Evolutionary conservation across 2,329 filamentous ascomycete genomes (phyloP), one percentile per base, ranked within the genome.

Genomic region (Emmonsiellopsis sp.): DNA sequence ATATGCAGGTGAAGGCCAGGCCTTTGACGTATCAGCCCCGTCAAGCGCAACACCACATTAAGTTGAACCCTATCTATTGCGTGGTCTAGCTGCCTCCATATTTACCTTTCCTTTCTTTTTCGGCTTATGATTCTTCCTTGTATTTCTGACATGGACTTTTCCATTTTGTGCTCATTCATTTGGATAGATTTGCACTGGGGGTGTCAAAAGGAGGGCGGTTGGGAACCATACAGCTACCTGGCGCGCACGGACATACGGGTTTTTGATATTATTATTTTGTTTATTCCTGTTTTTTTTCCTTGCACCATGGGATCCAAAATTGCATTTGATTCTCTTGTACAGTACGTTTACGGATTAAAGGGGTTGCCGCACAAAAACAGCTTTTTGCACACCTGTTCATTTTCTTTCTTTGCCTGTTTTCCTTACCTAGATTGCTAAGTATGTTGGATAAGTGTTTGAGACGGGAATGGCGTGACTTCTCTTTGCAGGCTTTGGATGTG

Each of bases 251-350:
- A 44, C 26, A 43, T 51, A 37, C 30, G 13, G 38, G 40, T 44
- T 16, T 45, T 20, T 45, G 11, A 9, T 44, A 34, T 52, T n/a
- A n/a, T 38, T 38, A 38, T 40, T 15, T 49, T 26, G 7, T 30
- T 38, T 38, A 38, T 20, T 20, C 11, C 9, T 34, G 40, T 49
- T 15, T 26, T 26, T 2, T 4, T 5, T 26, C 20, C 20, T 26
- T 26, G 20, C 20, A 26, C 20, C 20, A 26, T 26, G 20, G 20
- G 20, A 26, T 30, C 20, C 15, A 49, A 49, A 49, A 40, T 38
- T 49, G 35, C 34, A 52, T 43, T 31, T 35, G 34, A 31, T 35
- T 40, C 48, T 51, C 26, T 30, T 52, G 50, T 52, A 52, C 49
- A 51, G 31, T 44, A 51, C 31, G 38, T 35, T 51, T 43, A 34